These are phyloP conservation scores for Russula brevipes DNA, from an alignment of 768 basidiomycete genomes.

Conservation along the genomic window DNA sequence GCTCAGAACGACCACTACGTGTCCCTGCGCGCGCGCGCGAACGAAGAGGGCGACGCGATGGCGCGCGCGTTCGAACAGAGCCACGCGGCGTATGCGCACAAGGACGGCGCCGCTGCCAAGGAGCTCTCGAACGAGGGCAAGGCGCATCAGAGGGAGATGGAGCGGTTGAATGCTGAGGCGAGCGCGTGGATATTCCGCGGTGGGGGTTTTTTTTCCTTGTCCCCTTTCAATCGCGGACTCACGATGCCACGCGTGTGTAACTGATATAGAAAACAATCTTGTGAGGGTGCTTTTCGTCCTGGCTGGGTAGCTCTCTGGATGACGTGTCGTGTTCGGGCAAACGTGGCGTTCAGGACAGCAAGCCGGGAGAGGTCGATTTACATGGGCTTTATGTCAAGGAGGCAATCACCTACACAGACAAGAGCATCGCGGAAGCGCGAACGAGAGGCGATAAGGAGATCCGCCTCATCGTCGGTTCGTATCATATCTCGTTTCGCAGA, in stretches of 20 bases:
- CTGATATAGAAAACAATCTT: slow-evolving; percentile 64
- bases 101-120: slow-evolving; percentile 78
- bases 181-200: slow-evolving; percentile 83
- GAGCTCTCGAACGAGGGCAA: slow-evolving; percentile 77
- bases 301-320: neutral
- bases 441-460: slow-evolving; percentile 57
- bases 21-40: slow-evolving; percentile 68
- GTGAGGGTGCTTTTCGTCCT: slow-evolving; percentile 32
- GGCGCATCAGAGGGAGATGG: slow-evolving; percentile 71
- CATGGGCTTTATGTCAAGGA: slow-evolving; percentile 95
- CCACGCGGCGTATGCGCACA: slow-evolving; percentile 65
- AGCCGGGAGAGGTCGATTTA: slow-evolving; percentile 74
- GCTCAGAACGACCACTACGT: slow-evolving; percentile 66
- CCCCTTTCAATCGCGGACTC: neutral
- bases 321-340: neutral
- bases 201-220: slow-evolving; percentile 32
- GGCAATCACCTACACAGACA: slow-evolving; percentile 70
- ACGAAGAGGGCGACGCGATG: slow-evolving; percentile 77
- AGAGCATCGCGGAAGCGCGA: slow-evolving; percentile 63
- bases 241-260: neutral
- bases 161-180: slow-evolving; percentile 72
- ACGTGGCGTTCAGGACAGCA: slow-evolving; percentile 45
- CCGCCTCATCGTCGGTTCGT: slow-evolving; percentile 79
- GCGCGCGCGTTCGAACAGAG: slow-evolving; percentile 61
- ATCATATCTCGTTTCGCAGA: neutral